Percentiles rank a stretch among this genome's conserved stretches.
Conservation (phyloP, 2,329 filamentous ascomycete genomes). For the Dryadomyces sulphureus region DNA sequence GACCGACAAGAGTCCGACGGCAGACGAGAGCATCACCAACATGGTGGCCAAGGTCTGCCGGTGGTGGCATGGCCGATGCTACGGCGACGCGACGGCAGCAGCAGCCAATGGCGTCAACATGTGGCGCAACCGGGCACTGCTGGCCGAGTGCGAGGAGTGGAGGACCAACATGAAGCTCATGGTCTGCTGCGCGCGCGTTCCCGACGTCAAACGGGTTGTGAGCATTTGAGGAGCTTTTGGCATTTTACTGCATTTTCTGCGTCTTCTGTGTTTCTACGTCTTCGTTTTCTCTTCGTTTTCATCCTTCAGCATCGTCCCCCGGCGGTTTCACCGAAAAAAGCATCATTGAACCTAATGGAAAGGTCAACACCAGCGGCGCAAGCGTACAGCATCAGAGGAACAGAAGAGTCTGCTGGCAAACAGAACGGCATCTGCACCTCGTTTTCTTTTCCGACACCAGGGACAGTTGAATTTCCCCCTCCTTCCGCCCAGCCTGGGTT, state of each 20-base stretch:
- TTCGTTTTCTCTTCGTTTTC: too few relatives aligned
- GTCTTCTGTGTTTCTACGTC: too few relatives aligned
- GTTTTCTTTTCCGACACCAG: neutral
- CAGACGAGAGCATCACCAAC: slow-evolving; percentile 76
- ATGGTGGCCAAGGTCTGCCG: slow-evolving; percentile 87
- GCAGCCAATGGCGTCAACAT: slow-evolving; percentile 43
- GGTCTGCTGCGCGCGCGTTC: slow-evolving; percentile 82
- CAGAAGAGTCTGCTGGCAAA: neutral
- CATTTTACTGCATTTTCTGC: too few relatives aligned
- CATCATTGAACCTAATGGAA: neutral
- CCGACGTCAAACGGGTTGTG: slow-evolving; percentile 34
- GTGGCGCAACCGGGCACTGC: slow-evolving; percentile 60
- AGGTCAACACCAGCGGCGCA: neutral
- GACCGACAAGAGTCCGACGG: slow-evolving; percentile 50
- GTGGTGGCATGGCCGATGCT: slow-evolving; percentile 95
- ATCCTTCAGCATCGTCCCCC: too few relatives aligned
- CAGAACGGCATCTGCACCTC: neutral
- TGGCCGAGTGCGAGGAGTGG: slow-evolving; percentile 75
- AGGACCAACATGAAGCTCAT: slow-evolving; percentile 80
- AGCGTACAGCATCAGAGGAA: neutral
- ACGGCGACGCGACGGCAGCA: slow-evolving; percentile 49
- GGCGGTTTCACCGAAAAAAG: too few relatives aligned
- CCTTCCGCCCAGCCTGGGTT: neutral
- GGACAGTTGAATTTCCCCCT: neutral
- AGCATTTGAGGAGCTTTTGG: slow-evolving; percentile 29